Base-by-base conservation (phyloP, 108 stramenopile species). In the Poteriospumella lacustris region DNA sequence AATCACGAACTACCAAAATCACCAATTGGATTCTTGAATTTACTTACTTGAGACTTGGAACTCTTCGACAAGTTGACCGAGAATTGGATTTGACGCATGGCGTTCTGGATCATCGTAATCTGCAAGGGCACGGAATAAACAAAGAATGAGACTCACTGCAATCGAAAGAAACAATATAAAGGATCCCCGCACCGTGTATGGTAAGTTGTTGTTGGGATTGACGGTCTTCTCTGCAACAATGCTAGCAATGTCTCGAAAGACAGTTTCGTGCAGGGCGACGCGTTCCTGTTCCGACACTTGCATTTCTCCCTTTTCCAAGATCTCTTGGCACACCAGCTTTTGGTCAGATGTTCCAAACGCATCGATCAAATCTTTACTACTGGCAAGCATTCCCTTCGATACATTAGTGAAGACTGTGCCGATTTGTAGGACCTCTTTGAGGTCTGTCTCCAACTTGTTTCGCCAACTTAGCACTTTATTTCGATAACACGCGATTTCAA, bases 391-490 rank as follows among this genome's bases (percentile, higher is more conserved):
- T 5, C 98, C 98, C 80, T 84, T 96, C 78, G 89, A 89, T 5
- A 97, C 96, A 77, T 97, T 99, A 43, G 90, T 87, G 80, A 99
- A 99, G 52, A 99, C 88, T 2, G 88, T 87, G 44, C 92, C 92
- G 40, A 95, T 95, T 84, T 99, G 98, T 33, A 99, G 90, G 19
- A 97, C 97, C 87, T 98, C 97, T 42, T 91, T 91, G 33, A 99
- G 60, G 82, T 99, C 98, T 44, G 91, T 93, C 83, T 99, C 98
- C 26, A 96, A 85, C 5, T 95, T 92, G 68, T 93, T 92, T 9
- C 98, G 90, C 82, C 93, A 99, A 86, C 96, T 95, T 38, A 97
- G 79, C 29, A 97, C 95, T 82, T 98, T 99, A 86, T 96, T 97
- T 2, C 89, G 88, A 80, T 99, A 99, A 82, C 94, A 95, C 0